Base-by-base conservation (phyloP, 352 stramenopile species). In the Phytophthora rubi region DNA sequence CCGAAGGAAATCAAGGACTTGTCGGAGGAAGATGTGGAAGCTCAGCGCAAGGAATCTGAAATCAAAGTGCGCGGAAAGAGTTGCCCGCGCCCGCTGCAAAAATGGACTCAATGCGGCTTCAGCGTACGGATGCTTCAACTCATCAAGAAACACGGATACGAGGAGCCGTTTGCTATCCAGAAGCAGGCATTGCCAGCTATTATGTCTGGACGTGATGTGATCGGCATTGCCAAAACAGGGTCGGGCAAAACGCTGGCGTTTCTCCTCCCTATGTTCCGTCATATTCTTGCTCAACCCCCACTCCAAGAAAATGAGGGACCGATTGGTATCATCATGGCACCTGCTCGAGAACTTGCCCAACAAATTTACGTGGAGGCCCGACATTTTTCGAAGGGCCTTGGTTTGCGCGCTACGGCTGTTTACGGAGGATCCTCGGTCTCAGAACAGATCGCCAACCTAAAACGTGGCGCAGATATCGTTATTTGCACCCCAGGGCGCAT, bases 361-460 rank as follows among this genome's bases (percentile, higher is more conserved):
- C 98, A 99, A 73, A 99, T 99, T 61, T 98, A 99, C 71, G 62
- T 96, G 0, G 98, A 99, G 60, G 79, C 85, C n/a, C 92, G 93
- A 18, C 94, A 92, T 60, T 99, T 99, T 65, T 91, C 92, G 0
- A 99, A 98, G 72, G 85, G 86, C 0, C 70, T 98, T 18, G 91
- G 91, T 0, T 82, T 99, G 72, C 89, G 93, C 21, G 96, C 95
- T 26, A 98, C 97, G 23, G 95, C 96, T 23, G 97, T 99, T 1
- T 99, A 99, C 73, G 98, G 90, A 45, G 90, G 90, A 3, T 94
- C 88, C 0, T 92, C 86, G 9, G 96, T 99, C 8, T 97, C 95
- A 0, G 97, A 99, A 57, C 98, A 99, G 78, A 99, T 99, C 75
- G 97, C 86, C 8, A 98, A 99, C 74, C 72, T 99, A 44, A 99